Percentiles rank a stretch among this genome's conserved stretches.
Conservation (phyloP, 257 asterid genomes). For the Gynochthodes officinalis region DNA sequence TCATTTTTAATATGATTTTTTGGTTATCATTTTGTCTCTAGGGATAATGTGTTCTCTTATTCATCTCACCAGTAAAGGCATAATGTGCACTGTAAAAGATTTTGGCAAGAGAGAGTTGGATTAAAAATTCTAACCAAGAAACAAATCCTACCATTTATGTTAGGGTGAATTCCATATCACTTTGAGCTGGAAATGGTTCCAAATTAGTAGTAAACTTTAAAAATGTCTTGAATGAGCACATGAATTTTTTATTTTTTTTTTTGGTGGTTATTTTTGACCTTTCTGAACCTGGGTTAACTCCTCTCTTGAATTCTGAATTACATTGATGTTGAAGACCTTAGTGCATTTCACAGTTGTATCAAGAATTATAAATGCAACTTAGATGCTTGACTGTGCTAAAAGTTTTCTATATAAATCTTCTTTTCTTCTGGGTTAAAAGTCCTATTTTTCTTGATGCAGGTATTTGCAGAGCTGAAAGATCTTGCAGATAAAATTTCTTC, state of each 20-base stretch:
- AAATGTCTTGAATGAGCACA: not conserved
- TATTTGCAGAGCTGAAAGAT: slow-evolving; percentile 67
- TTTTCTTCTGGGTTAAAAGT: not conserved
- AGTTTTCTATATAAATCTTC: not conserved
- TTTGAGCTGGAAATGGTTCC: not conserved
- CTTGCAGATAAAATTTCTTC: slow-evolving; percentile 57
- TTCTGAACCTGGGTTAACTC: not conserved
- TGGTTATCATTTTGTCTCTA: no score
- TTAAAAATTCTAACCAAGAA: no score
- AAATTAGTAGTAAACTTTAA: not conserved
- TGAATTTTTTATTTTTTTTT: not conserved
- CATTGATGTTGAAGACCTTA: not conserved
- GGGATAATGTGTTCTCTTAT: no score
- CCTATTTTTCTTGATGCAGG: slow-evolving; percentile 33
- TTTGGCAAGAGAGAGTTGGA: not conserved
- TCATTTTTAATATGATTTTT: no score
- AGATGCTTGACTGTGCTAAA: not conserved
- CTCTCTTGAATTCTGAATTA: not conserved
- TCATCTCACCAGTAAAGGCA: no score
- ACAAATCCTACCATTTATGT: not conserved
- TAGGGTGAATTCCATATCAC: not conserved
- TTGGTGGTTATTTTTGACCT: no score
- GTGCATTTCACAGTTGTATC: not conserved
- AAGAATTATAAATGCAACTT: not conserved
- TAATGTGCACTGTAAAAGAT: not conserved